Evolutionary conservation across 2,329 filamentous ascomycete species (phyloP).

Genomic region (Fusarium sp.): DNA sequence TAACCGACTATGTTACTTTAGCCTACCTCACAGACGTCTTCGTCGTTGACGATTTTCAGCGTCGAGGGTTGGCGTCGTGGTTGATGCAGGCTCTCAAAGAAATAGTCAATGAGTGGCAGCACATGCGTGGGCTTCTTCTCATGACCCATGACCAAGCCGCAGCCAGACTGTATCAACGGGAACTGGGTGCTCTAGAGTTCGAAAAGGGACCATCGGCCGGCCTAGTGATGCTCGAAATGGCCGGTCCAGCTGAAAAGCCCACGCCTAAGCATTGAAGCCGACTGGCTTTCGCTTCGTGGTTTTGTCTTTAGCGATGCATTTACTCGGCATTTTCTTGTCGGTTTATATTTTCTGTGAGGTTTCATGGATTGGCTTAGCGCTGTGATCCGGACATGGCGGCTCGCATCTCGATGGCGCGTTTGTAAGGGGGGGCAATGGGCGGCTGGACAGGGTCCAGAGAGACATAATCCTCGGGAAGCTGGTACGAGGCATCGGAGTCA

Average conservation of each 20-base stretch:
- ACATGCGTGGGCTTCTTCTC: slow-evolving; percentile 72
- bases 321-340: slow-evolving; percentile 25
- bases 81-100: slow-evolving; percentile 74
- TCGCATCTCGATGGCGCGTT: slow-evolving; percentile 84
- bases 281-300: slow-evolving; percentile 28
- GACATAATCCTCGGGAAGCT: slow-evolving; percentile 86
- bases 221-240: slow-evolving; percentile 60
- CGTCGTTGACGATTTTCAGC: slow-evolving; percentile 71
- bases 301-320: slow-evolving; percentile 41
- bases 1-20: slow-evolving; percentile 79
- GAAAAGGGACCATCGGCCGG: slow-evolving; percentile 59
- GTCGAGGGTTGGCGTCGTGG: slow-evolving; percentile 75
- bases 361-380: slow-evolving; percentile 42
- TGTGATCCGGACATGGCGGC: slow-evolving; percentile 54
- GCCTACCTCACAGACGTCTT: slow-evolving; percentile 79
- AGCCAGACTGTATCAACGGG: slow-evolving; percentile 63
- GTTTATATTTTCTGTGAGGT: slow-evolving; percentile 21
- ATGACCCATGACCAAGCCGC: slow-evolving; percentile 61
- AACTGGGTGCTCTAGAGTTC: slow-evolving; percentile 62
- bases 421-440: slow-evolving; percentile 96
- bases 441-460: slow-evolving; percentile 94
- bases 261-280: slow-evolving; percentile 50
- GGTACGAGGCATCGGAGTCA: slow-evolving; percentile 95
- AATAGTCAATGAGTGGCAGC: slow-evolving; percentile 67
- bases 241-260: slow-evolving; percentile 55